phyloP scores from a whole-genome alignment of 768 basidiomycete genomes.

The Naganishia vaughanmartiniae region DNA sequence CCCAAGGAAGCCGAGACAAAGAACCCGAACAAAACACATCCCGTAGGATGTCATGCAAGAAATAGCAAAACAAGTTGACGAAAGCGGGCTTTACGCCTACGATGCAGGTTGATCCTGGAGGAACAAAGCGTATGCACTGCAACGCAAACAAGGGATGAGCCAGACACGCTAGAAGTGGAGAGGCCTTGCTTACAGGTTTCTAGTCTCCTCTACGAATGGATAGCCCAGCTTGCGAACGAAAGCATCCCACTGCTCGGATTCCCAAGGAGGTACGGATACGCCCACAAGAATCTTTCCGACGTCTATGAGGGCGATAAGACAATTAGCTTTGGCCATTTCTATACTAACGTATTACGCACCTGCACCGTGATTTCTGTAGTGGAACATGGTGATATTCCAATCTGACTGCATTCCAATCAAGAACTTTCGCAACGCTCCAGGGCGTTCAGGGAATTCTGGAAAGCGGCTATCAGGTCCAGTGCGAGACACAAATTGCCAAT shows the following conservation, averaged over 20 bases:
- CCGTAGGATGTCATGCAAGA: not conserved
- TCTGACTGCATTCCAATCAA: constrained; percentile 72
- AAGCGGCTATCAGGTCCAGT: not conserved
- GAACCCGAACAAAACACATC: not conserved
- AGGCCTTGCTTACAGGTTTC: constrained; percentile 58
- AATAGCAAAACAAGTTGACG: not conserved
- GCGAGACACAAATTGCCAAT: not conserved
- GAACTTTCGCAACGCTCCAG: constrained; percentile 85
- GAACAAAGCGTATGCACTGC: not conserved
- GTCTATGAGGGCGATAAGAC: constrained; percentile 57
- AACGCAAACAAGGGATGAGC: not conserved
- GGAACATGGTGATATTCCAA: constrained; percentile 96
- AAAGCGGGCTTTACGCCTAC: not conserved
- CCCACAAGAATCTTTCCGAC: constrained; percentile 89
- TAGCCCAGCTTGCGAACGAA: constrained; percentile 81
- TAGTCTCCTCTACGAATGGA: constrained; percentile 85
- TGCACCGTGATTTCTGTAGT: constrained; percentile 96
- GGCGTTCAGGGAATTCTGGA: constrained; percentile 92
- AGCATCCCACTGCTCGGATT: constrained; percentile 65
- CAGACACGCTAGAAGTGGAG: not conserved
- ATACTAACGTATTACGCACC: constrained; percentile 60
- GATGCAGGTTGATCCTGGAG: not conserved
- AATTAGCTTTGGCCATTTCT: constrained; percentile 3
- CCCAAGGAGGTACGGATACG: constrained; percentile 77
- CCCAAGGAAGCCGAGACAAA: not conserved